Base-by-base conservation (phyloP, 2,329 filamentous ascomycete species). In the Zymoseptoria crescenta region DNA sequence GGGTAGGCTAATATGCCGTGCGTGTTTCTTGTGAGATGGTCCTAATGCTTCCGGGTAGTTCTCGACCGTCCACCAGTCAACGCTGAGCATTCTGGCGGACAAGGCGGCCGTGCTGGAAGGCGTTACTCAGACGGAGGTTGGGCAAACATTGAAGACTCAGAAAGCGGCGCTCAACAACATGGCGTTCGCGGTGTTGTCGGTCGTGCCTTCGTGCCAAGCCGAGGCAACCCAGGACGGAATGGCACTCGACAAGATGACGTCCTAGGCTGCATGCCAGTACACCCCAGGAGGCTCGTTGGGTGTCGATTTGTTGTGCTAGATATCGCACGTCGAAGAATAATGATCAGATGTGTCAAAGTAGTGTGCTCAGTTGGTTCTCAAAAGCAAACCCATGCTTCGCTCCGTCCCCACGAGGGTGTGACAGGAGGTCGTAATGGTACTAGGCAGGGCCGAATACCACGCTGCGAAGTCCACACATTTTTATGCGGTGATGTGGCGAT, bases 31-130 rank as follows among this genome's bases (percentile, higher is more conserved):
- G 4, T 10, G 27, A 21, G 5, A 21, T 50, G 21, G 49, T 49
- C 20, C 41, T 7, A 49, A 49, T 53, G 3, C 20, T 16, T 24
- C 8, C 24, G 16, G 19, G 52, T 51, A 69, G 58, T 74, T 74
- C 20, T 69, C 70, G 20, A 8, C 53, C 5, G 64, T 72, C 7
- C 71, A 74, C 35, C 69, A 74, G 60, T 53, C n/a, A 0, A 63
- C 74, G 8, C 65, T 74, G 13, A 72, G 72, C 29, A 72, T 72
- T 29, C 59, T 75, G 3, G 74, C 74, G 56, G 70, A 69, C 54
- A 75, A 74, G 62, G 63, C 72, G 19, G 70, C 70, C 2, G 52
- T 74, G 4, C 61, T 73, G 52, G 56, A 9, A 0, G 57, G 57
- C 0, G 55, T 73, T 1, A 27, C 74, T 28, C 58, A 74, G 24